Conservation (phyloP, 768 basidiomycete genomes). For the Pleurotus tuber-regium region DNA sequence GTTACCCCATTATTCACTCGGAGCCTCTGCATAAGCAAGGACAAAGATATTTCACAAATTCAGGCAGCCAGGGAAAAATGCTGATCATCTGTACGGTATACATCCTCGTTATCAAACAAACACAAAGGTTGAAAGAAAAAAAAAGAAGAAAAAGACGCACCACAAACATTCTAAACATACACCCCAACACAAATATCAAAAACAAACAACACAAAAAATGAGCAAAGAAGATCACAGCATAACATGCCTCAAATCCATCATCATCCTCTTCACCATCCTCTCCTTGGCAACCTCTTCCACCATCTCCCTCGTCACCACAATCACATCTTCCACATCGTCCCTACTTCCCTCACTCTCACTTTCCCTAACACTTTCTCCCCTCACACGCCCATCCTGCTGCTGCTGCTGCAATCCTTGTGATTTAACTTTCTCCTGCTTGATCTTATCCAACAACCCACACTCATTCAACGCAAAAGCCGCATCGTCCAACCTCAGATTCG, state of each 20-base stretch:
- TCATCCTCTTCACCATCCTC: constrained; percentile 69
- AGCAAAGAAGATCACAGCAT: too few relatives aligned
- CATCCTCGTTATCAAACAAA: too few relatives aligned
- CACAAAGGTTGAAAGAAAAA: too few relatives aligned
- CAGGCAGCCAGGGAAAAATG: too few relatives aligned
- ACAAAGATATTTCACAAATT: too few relatives aligned
- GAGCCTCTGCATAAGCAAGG: too few relatives aligned
- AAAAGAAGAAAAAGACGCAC: too few relatives aligned
- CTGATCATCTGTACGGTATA: too few relatives aligned
- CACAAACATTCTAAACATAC: too few relatives aligned
- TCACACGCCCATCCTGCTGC: constrained; percentile 9
- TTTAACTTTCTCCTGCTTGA: constrained; percentile 23
- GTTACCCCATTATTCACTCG: too few relatives aligned
- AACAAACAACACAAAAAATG: too few relatives aligned
- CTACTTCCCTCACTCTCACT: constrained; percentile 41
- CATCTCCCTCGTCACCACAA: constrained; percentile 63
- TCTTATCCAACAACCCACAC: constrained; percentile 63
- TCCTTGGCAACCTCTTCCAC: constrained; percentile 65
- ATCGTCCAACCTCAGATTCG: constrained; percentile 82
- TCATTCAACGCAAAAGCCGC: constrained; percentile 87
- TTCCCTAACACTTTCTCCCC: constrained; percentile 13
- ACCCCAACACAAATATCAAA: too few relatives aligned
- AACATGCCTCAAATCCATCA: constrained; percentile 59
- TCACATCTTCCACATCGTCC: constrained; percentile 42
- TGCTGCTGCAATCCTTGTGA: constrained; percentile 21